Evolutionary conservation across 169 alveolate genomes (phyloP).

Genomic region (Amoebophrya sp.): DNA sequence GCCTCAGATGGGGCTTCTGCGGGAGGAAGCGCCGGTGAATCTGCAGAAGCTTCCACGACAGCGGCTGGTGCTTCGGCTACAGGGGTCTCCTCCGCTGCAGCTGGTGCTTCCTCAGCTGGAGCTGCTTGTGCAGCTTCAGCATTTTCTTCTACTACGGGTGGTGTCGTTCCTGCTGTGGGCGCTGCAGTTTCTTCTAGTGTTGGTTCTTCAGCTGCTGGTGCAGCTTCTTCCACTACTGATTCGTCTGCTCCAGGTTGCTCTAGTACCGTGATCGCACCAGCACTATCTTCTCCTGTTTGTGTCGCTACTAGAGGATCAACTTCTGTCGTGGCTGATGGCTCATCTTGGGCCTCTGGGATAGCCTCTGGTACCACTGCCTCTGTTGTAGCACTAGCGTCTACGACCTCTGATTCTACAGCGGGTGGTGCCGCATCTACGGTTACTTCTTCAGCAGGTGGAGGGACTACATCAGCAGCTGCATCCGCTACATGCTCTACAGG

Average conservation of each 20-base stretch:
- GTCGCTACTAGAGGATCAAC: background rate
- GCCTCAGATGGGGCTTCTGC: too few species aligned
- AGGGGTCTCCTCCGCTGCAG: background rate
- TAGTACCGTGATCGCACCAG: background rate
- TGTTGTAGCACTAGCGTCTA: too few species aligned
- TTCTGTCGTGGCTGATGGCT: background rate
- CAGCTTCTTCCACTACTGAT: background rate
- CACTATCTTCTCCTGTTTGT: background rate
- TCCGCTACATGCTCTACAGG: too few species aligned
- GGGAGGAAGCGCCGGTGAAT: too few species aligned
- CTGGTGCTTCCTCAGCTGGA: background rate
- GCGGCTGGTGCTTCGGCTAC: too few species aligned
- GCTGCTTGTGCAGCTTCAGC: background rate
- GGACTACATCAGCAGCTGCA: too few species aligned
- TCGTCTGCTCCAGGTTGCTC: background rate
- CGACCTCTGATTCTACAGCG: background rate
- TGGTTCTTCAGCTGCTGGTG: background rate
- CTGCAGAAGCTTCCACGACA: too few species aligned
- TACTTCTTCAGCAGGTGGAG: too few species aligned
- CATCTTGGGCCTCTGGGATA: background rate
- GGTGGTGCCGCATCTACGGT: background rate
- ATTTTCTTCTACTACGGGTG: background rate
- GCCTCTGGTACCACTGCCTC: background rate
- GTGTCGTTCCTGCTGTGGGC: too few species aligned
- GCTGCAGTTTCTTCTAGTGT: background rate